Evolutionary conservation across 179 eudicot species (phyloP), one percentile per base, ranked within the genome.

Genomic region (Kewa caespitosa): DNA sequence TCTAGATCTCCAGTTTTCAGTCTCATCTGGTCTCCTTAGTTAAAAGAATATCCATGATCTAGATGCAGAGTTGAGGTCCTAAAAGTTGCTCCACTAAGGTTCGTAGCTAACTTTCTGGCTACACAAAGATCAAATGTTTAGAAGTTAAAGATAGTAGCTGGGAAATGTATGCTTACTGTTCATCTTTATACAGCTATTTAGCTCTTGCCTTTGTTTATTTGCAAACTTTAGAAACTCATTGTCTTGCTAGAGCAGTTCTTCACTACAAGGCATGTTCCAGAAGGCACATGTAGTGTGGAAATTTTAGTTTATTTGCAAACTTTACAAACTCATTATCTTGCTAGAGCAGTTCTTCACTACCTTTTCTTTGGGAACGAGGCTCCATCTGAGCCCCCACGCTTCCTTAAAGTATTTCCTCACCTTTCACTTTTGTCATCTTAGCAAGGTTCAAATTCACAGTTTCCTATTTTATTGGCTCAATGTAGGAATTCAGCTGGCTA

Each of bases 401-500:
- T 66, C 38, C 20, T 34, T 20, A 9, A 50, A 50, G 38, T 63
- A 48, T 36, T 20, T 73, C 28, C 13, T 73, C 30, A 2, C 23
- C 37, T 46, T 46, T 7, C 54, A 31, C 68, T 66, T 52, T 66
- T 9, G 32, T 48, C 20, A 60, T 64, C 20, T 37, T 10, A 25
- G 34, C 54, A 28, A 31, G 69, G n/a, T 32, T 57, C 36, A 73
- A 17, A 66, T 27, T n/a, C 23, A 15, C 64, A 57, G 27, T 62
- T 30, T 54, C 30, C 31, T 27, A 38, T 61, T 52, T 38, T 52
- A 38, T 55, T 43, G 42, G 38, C 78, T n/a, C 70, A 75, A n/a
- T 82, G 88, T 85, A 95, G 99, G 99, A 95, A 95, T 79, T 84
- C 98, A 37, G 88, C 81, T 81, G 97, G 99, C 57, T 93, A 90